Evolutionary conservation across 768 basidiomycete species (phyloP).

Genomic region (Tylopilus balloui): DNA sequence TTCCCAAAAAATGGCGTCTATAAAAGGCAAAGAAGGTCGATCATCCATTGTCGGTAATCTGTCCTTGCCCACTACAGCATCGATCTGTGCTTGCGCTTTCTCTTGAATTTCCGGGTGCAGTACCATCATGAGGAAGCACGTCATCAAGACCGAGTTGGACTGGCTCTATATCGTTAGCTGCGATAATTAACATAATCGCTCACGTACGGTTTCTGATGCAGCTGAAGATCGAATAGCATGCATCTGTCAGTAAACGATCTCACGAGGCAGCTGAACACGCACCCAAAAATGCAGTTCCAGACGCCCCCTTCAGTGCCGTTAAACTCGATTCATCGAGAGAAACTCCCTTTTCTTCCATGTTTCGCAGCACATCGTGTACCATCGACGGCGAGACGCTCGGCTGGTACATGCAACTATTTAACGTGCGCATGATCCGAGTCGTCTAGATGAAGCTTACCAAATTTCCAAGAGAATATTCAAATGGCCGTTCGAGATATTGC

Average conservation of each 20-base stretch:
- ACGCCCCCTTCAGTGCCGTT: neutral
- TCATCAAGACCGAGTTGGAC: neutral
- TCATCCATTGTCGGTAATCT: neutral
- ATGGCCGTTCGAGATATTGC: neutral
- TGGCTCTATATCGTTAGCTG: neutral
- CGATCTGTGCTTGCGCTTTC: constrained; percentile 10
- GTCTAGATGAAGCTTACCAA: neutral
- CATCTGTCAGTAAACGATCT: too few species aligned
- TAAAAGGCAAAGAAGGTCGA: neutral
- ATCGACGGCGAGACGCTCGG: neutral
- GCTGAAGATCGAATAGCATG: neutral
- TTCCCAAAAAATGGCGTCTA: constrained; percentile 3
- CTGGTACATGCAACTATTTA: neutral
- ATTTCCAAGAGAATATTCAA: constrained; percentile 3
- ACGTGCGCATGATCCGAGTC: neutral
- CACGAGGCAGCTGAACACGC: neutral
- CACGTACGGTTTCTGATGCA: neutral
- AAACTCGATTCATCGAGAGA: neutral
- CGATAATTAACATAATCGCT: neutral
- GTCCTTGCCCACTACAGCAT: constrained; percentile 3
- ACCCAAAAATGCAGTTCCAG: constrained; percentile 1
- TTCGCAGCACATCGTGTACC: neutral
- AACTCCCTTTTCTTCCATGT: neutral
- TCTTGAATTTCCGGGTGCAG: constrained; percentile 1
- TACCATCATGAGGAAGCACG: neutral